These are phyloP conservation scores for Rubia peregrina DNA, from an alignment of 305 asterid genomes.

Conservation along the genomic window DNA sequence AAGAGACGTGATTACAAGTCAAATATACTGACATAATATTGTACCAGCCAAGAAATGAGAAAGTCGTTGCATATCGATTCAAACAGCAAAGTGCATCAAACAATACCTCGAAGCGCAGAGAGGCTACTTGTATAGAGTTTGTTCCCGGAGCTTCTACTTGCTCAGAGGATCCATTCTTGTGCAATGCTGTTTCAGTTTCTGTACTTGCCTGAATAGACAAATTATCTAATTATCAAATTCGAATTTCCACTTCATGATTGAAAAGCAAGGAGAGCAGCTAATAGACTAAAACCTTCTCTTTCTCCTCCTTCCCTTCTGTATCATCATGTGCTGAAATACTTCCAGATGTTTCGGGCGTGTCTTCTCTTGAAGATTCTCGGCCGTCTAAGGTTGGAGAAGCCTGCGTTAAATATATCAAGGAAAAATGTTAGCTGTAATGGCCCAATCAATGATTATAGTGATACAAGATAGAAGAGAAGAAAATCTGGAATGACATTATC, in stretches of 20 bases:
- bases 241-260: neutral
- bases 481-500: neutral
- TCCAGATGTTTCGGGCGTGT: constrained; percentile 17
- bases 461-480: neutral
- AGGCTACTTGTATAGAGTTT: constrained; percentile 32
- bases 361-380: constrained; percentile 20
- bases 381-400: constrained; percentile 14
- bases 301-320: constrained; percentile 15
- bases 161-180: constrained; percentile 26
- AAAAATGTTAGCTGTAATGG: neutral
- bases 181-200: constrained; percentile 18
- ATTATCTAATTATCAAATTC: constrained; percentile 6
- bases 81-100: constrained; percentile 16
- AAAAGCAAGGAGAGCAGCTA: neutral
- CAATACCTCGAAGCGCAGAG: constrained; percentile 84
- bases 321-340: constrained; percentile 20
- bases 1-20: neutral
- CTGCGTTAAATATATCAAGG: constrained; percentile 17
- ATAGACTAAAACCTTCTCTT: constrained; percentile 20
- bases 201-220: constrained; percentile 27
- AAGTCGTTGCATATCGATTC: neutral
- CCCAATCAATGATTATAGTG: neutral
- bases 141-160: constrained; percentile 27
- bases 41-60: neutral
- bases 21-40: neutral